Base-by-base conservation (phyloP, 192 early-diverging fungal species). In the Linnemannia schmuckeri region DNA sequence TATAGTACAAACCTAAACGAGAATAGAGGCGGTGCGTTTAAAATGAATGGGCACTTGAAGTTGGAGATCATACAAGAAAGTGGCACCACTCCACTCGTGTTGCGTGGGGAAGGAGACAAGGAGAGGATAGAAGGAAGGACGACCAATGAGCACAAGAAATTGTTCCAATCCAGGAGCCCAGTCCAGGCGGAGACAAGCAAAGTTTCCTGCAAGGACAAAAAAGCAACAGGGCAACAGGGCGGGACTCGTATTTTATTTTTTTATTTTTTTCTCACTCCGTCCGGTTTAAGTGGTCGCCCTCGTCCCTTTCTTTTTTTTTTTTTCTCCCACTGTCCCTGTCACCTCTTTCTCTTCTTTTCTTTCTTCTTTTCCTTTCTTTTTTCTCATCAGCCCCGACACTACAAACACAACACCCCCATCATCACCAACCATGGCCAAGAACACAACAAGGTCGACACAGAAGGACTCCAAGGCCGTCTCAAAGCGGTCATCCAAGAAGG, bases 401-500 rank as follows among this genome's bases (percentile, higher is more conserved):
- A 66, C 27, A 66, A 27, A 33, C 78, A 77, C 76, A 70, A 2
- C 24, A 27, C 15, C 33, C 37, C 8, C 66, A 40, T 38, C 63
- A 74, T 54, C 74, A 76, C 17, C 75, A 63, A 66, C 63, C 42
- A 84, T 84, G 77, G 54, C 78, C 35, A 49, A 70, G 27, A 75
- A 40, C 70, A 72, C 78, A 24, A 52, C 57, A 66, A 75, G 52
- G 83, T 42, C 74, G 35, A 46, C 55, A 3, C n/a, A n/a, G 49
- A 82, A 82, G 74, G 66, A 57, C 38, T 38, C 47, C 74, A 85
- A 85, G 75, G 46, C 44, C 63, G 33, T 40, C 22, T 5, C 77
- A 42, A 85, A 85, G 77, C 73, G 83, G 13, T 55, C 72, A 24
- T 27, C 15, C 54, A 85, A 85, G 83, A 80, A 80, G 78, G 74